Base-by-base conservation (phyloP, 2,329 filamentous ascomycete genomes). In the Penicillium sp. region DNA sequence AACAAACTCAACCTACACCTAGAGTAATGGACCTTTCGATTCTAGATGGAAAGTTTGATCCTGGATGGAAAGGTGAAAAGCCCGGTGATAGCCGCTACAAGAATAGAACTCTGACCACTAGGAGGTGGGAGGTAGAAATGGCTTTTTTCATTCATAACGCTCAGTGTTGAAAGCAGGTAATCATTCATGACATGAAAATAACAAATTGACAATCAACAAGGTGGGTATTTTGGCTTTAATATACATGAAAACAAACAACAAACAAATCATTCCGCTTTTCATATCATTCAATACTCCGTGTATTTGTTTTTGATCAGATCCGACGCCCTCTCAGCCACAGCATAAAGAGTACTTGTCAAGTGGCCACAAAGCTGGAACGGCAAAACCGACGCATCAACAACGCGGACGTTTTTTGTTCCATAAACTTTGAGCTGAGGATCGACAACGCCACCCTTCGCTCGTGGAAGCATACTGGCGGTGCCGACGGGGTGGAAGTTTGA, bases 391-490 rank as follows among this genome's bases (percentile, higher is more conserved):
- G 72, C 72, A 58, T 74, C 72, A 4, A 72, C 58, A 1, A 75
- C 71, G 3, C 71, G 63, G 5, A 74, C 62, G 55, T 75, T 75
- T 29, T 55, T 62, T 1, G 72, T 74, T 8, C 72, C 71, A 58
- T 74, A 71, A 10, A 74, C 72, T 11, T 58, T 63, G 24, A 75
- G 63, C 1, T 61, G 58, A 5, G 61, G 42, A 44, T 65, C 58
- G 4, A 75, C 69, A 9, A 77, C 74, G 16, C 75, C 72, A 37
- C 72, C 71, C 24, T 61, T 62, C 1, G 65, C 59, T 21, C 64
- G 58, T 21, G 71, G 71, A 49, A 72, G 55, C 71, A 75, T 75
- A 24, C 71, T 67, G 13, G 67, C 65, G 5, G 69, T 73, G 19
- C 71, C 69, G 29, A 68, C 64, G 4, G 68, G 64, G 51, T 75